A percentile compares a stretch with the other conserved stretches of the same genome.
phyloP scores from a whole-genome alignment of 139 green algal species.

The Chlorella sorokiniana region DNA sequence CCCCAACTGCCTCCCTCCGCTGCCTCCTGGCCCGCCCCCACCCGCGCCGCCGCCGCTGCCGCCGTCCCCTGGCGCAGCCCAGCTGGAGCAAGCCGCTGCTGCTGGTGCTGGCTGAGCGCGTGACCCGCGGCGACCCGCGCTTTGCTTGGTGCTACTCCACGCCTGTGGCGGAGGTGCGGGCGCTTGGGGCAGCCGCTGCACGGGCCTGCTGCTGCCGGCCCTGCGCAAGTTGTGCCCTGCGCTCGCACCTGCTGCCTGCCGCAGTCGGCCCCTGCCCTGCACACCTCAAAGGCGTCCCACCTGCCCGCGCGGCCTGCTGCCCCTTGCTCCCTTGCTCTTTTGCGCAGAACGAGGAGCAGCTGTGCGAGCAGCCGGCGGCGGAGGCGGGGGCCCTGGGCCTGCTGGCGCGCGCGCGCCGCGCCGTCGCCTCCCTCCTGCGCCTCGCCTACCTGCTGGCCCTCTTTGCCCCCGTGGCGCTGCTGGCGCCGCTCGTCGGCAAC shows the following conservation, averaged over 20 bases:
- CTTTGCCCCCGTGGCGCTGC: constrained; percentile 61
- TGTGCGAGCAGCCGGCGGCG: constrained; percentile 1
- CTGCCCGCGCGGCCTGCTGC: neutral
- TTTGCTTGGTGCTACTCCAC: constrained; percentile 47
- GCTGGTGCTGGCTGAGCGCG: constrained; percentile 32
- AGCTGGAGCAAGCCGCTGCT: constrained; percentile 36
- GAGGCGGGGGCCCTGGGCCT: neutral
- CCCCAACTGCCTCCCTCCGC: too few relatives aligned
- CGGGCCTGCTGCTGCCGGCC: neutral
- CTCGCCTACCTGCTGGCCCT: constrained; percentile 61
- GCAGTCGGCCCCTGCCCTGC: neutral
- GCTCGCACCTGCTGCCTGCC: neutral
- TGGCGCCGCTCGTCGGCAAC: constrained; percentile 55
- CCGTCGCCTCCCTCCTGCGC: constrained; percentile 43
- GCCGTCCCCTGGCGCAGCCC: constrained; percentile 6
- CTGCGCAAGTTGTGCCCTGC: neutral
- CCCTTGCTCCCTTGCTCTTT: neutral
- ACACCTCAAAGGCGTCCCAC: neutral
- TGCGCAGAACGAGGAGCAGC: constrained; percentile 24
- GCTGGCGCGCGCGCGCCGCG: constrained; percentile 3
- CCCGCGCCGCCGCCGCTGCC: too few relatives aligned
- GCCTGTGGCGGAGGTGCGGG: constrained; percentile 30
- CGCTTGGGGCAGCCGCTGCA: neutral
- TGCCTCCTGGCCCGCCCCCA: too few relatives aligned
- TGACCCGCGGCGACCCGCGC: constrained; percentile 40